Base-by-base conservation (phyloP, 805 yeast genomes). In the Saccharomycopsis javanensis region DNA sequence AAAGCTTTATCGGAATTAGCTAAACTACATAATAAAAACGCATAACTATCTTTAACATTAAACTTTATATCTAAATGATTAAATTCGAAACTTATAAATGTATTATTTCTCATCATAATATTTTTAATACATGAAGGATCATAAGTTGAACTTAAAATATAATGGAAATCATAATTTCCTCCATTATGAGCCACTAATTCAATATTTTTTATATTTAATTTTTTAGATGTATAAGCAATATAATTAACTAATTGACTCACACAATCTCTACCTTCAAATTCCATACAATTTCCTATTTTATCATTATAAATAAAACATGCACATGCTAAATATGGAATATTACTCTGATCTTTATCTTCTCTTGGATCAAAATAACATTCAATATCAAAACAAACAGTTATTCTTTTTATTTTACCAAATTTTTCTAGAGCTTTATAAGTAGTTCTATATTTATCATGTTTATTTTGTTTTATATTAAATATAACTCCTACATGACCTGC, bases 141-240 rank as follows among this genome's bases (percentile, higher is more conserved):
- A 35, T 51, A 51, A n/a, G 28, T 35, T 30, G 16, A 10, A 34
- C 31, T 20, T 16, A 51, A n/a, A 34, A 51, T 51, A 25, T 51
- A 51, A 35, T 51, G 54, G 25, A 51, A 51, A 51, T 51, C 54
- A 35, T 33, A 51, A 51, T 51, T 33, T 5, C 45, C 54, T 13
- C 54, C 54, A 51, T 33, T 51, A 51, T 51, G 54, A 35, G 54
- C 54, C 13, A 51, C 28, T 51, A 51, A 35, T 35, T 51, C 42
- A 51, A 51, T 51, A 16, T 33, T 20, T 51, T 51, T 51, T 15
- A 51, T 33, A 5, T 31, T 31, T 16, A 51, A 51, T 6, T 51
- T 27, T 8, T 20, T 25, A 5, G 28, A 42, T 7, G 11, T 6
- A 51, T 33, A n/a, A 31, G 54, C 23, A 20, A 33, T 25, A 31